Evolutionary conservation across 2,329 filamentous ascomycete genomes (phyloP), one percentile per base, ranked within the genome.

Genomic region (Fusarium palustre): DNA sequence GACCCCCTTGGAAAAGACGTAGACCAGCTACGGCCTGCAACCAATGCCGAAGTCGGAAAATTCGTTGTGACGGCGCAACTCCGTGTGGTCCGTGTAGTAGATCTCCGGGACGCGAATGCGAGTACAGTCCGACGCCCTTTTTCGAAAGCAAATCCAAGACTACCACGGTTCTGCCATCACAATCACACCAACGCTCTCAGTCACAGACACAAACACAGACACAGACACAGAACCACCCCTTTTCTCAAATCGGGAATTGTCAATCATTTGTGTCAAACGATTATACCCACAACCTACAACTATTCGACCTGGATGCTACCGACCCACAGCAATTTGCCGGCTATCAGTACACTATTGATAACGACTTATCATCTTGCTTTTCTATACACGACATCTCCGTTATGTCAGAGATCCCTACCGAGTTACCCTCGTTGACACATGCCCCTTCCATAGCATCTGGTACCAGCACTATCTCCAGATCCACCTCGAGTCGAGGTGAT

Each of bases 1-100:
- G 48, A 28, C 48, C 48, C 36, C 34, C 48, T 22, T 52, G 48
- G 48, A 52, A 39, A 16, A 52, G 48, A 30, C 34, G 48, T 11
- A 52, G 48, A 36, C 48, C 48, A 24, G 48, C 48, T 39, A 52
- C 48, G 18, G 48, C 48, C 13, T 52, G 48, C 16, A 52, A 52
- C 18, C 48, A 52, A 30, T 52, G 48, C 18, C 34, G 48, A n/a
- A 10, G 34, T 15, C 48, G 48, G 34, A 52, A 52, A 52, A 36
- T 52, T 39, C 48, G 48, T 12, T 52, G 48, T n/a, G 48, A 52
- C 8, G 48, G 48, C 9, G 24, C 48, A 3, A 25, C 30, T 39
- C 48, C 48, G 7, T 52, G 48, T 22, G 48, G 48, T 16, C 48
- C 48, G 30, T 52, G 48, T 25, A 52, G 33, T 15, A 52, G 34